A percentile compares a stretch with the other conserved stretches of the same genome.
Evolutionary conservation across 2,329 filamentous ascomycete genomes (phyloP).

Genomic region (Ceratocystis papillata): DNA sequence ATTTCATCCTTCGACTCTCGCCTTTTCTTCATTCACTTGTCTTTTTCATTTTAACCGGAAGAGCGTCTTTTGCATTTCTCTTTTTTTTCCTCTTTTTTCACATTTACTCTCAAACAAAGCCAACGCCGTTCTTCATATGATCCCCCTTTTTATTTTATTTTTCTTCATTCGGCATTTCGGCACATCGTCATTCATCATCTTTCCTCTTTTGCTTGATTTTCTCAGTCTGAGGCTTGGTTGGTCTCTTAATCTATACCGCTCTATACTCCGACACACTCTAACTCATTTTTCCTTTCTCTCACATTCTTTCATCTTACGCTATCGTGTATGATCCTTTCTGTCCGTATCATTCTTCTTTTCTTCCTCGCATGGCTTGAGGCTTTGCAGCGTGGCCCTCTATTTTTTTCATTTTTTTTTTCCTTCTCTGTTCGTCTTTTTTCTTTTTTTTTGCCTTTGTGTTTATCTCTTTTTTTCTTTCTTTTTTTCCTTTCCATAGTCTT

Average conservation of each 20-base stretch:
- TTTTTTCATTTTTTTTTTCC: neutral
- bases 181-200: too few relatives aligned
- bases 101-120: neutral
- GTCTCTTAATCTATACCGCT: neutral
- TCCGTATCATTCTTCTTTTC: conserved; percentile 1
- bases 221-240: neutral
- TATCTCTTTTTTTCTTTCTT: neutral
- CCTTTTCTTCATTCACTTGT: too few relatives aligned
- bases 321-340: neutral
- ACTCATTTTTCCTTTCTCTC: neutral
- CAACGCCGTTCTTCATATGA: neutral
- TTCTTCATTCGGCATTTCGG: neutral
- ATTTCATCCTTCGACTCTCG: too few relatives aligned
- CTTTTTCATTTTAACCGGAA: too few relatives aligned
- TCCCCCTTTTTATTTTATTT: neutral
- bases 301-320: neutral
- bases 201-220: neutral
- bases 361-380: too few relatives aligned
- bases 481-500: conserved; percentile 13
- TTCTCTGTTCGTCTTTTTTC: neutral
- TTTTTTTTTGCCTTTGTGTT: too few relatives aligned
- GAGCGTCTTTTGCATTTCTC: neutral
- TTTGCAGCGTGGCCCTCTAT: neutral
- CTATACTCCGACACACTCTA: neutral
- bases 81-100: neutral